These are phyloP conservation scores for Carallia brachiata DNA, from an alignment of 345 rosid species.

Conservation along the genomic window DNA sequence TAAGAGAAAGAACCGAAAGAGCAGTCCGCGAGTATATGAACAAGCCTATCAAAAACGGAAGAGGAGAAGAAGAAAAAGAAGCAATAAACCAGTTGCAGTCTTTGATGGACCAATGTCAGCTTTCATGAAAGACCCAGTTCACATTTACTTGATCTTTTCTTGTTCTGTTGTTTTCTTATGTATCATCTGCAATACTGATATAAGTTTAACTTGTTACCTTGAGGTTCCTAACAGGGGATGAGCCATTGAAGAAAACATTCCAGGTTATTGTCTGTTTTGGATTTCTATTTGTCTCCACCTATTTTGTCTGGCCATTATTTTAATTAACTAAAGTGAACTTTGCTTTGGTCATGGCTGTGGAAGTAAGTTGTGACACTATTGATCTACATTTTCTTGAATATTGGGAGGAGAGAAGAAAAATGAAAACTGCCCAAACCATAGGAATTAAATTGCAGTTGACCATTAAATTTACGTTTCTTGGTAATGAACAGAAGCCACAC, in stretches of 20 bases:
- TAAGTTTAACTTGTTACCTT: conserved; percentile 1
- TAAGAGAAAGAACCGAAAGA: conserved; percentile 37
- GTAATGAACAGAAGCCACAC: background rate
- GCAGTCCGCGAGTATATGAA: conserved; percentile 24
- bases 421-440: background rate
- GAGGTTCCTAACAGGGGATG: conserved; percentile 54
- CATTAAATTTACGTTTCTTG: background rate
- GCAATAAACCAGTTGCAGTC: conserved; percentile 65
- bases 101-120: conserved; percentile 71
- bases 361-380: background rate
- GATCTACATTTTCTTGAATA: conserved; percentile 23
- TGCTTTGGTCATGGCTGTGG: too few species aligned
- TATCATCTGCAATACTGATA: conserved; percentile 18
- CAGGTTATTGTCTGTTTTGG: conserved; percentile 50
- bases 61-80: conserved; percentile 26
- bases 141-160: background rate
- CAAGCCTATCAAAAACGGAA: too few species aligned
- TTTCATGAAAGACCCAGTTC: conserved; percentile 12
- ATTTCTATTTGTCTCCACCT: background rate
- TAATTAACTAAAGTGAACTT: too few species aligned
- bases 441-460: background rate
- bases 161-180: conserved; percentile 7
- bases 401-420: background rate
- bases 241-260: conserved; percentile 55
- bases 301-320: too few species aligned